phyloP scores from a whole-genome alignment of 2,329 filamentous ascomycete species.

The Hortaea sp. region DNA sequence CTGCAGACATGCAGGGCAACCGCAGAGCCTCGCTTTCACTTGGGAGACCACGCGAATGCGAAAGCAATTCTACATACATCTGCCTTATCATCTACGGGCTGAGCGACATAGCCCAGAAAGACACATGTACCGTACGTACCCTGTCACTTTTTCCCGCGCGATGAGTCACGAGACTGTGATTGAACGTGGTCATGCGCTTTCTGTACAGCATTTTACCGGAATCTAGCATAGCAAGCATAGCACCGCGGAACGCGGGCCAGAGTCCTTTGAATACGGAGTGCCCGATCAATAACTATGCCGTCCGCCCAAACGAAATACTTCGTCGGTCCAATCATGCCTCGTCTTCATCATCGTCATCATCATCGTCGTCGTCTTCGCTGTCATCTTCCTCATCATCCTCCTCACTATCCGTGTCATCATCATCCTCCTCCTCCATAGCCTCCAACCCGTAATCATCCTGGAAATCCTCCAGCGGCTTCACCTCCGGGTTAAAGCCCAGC shows the following conservation, averaged over 20 bases:
- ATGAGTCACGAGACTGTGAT: too few relatives aligned
- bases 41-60: too few relatives aligned
- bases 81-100: too few relatives aligned
- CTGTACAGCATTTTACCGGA: too few relatives aligned
- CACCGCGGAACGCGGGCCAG: background rate
- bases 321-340: background rate
- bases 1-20: too few relatives aligned
- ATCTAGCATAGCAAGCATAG: too few relatives aligned
- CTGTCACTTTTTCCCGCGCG: too few relatives aligned
- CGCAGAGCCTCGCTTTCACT: too few relatives aligned
- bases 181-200: too few relatives aligned
- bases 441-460: constrained; percentile 83
- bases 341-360: constrained; percentile 7
- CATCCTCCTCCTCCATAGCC: constrained; percentile 49
- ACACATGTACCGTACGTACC: too few relatives aligned
- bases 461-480: constrained; percentile 66
- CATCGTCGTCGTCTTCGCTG: constrained; percentile 33
- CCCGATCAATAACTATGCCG: background rate
- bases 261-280: background rate
- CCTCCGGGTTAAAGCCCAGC: constrained; percentile 69
- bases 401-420: constrained; percentile 49
- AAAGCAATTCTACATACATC: too few relatives aligned
- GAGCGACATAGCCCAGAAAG: too few relatives aligned
- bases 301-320: background rate
- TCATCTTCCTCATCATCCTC: constrained; percentile 43